Percentiles rank a stretch among this genome's conserved stretches.
These are phyloP conservation scores for Strobilomyces confusus DNA, from an alignment of 768 basidiomycete species.

Conservation along the genomic window DNA sequence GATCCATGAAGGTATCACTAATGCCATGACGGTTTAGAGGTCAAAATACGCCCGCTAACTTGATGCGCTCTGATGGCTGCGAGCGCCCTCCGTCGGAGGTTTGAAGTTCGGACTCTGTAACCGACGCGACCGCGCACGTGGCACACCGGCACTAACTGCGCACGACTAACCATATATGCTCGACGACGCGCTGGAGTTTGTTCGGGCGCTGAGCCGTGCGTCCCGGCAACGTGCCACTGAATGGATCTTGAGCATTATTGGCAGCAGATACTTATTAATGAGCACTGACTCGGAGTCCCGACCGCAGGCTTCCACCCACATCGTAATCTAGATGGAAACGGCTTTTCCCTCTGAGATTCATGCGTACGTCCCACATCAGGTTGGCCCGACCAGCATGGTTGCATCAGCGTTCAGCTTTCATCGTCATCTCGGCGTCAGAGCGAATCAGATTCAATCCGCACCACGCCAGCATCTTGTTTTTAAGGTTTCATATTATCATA, in stretches of 20 bases:
- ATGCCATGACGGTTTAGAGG: background rate
- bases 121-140: constrained; percentile 9
- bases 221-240: constrained; percentile 5
- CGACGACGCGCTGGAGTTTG: constrained; percentile 1
- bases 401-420: constrained; percentile 3
- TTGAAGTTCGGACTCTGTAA: no score
- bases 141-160: background rate
- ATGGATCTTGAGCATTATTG: constrained; percentile 8
- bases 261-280: constrained; percentile 5
- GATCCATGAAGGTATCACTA: constrained; percentile 57
- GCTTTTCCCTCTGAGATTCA: constrained; percentile 4
- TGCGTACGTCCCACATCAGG: constrained; percentile 6
- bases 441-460: constrained; percentile 14
- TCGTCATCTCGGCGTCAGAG: constrained; percentile 26
- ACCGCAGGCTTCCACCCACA: constrained; percentile 18
- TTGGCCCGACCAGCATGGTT: constrained; percentile 3
- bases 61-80: constrained; percentile 1
- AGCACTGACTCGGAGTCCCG: constrained; percentile 2
- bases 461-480: constrained; percentile 2
- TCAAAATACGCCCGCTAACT: background rate
- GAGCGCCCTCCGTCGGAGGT: constrained; percentile 1
- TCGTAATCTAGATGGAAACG: constrained; percentile 2
- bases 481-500: constrained; percentile 30
- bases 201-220: background rate
- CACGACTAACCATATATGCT: constrained; percentile 1